phyloP scores from a whole-genome alignment of 768 basidiomycete species.

The Suillus plorans region DNA sequence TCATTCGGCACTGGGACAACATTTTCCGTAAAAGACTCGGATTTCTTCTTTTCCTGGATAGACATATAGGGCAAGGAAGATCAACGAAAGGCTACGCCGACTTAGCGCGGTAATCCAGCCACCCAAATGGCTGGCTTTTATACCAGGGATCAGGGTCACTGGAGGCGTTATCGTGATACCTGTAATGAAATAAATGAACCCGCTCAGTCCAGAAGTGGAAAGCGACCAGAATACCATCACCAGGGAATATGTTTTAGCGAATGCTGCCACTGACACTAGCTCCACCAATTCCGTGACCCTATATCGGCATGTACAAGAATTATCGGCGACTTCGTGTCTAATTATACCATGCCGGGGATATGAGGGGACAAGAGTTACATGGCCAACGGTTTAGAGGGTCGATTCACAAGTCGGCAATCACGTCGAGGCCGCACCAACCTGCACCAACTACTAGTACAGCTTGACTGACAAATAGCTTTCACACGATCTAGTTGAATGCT shows the following conservation, averaged over 20 bases:
- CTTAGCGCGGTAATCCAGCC: not conserved
- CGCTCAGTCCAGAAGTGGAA: not conserved
- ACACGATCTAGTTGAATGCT: too few relatives aligned
- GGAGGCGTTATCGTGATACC: not conserved
- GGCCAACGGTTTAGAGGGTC: too few relatives aligned
- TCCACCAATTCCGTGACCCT: not conserved
- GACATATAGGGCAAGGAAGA: constrained; percentile 11
- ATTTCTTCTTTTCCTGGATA: constrained; percentile 8
- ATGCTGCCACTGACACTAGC: not conserved
- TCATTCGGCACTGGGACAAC: not conserved
- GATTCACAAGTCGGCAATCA: too few relatives aligned
- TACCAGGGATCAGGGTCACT: not conserved
- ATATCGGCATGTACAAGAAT: not conserved
- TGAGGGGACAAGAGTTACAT: too few relatives aligned
- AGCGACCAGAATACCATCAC: not conserved
- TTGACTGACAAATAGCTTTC: too few relatives aligned
- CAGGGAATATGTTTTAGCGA: not conserved
- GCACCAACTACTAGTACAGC: too few relatives aligned
- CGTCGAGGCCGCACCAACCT: too few relatives aligned
- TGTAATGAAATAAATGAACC: constrained; percentile 1
- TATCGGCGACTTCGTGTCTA: not conserved
- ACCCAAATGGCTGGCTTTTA: not conserved
- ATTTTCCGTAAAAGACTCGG: constrained; percentile 11
- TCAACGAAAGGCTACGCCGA: not conserved
- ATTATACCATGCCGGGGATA: not conserved